Percentiles rank a stretch among this genome's conserved stretches.
Evolutionary conservation across 1,284 basidiomycete genomes (phyloP).

Genomic region (Sparassis latifolia): DNA sequence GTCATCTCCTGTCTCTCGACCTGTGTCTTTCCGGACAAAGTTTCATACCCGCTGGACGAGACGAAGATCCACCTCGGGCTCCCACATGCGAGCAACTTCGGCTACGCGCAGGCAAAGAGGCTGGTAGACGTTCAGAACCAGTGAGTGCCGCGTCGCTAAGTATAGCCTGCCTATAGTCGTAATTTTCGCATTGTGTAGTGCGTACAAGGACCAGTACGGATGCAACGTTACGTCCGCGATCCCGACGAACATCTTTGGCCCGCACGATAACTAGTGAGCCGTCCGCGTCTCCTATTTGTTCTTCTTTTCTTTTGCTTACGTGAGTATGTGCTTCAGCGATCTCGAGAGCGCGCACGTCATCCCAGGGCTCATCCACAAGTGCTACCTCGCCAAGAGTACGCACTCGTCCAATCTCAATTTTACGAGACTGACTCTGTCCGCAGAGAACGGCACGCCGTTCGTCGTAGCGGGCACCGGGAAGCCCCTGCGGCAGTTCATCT

Average conservation of each 20-base stretch:
- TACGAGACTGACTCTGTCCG: not conserved
- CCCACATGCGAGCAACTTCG: slow-evolving; percentile 87
- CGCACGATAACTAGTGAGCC: slow-evolving; percentile 71
- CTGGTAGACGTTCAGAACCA: slow-evolving; percentile 90
- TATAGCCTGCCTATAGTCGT: too few species aligned
- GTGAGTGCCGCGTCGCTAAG: slow-evolving; percentile 35
- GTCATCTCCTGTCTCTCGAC: slow-evolving; percentile 84
- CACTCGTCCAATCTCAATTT: not conserved
- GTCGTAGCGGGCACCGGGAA: slow-evolving; percentile 81
- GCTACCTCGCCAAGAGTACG: slow-evolving; percentile 80
- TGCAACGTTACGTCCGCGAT: slow-evolving; percentile 89
- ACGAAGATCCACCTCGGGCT: slow-evolving; percentile 83
- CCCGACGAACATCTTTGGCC: slow-evolving; percentile 88
- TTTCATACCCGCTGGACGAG: slow-evolving; percentile 85
- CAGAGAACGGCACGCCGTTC: slow-evolving; percentile 80
- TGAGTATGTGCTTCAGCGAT: slow-evolving; percentile 43
- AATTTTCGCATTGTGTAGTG: slow-evolving; percentile 36
- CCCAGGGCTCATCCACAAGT: slow-evolving; percentile 85
- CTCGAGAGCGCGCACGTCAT: slow-evolving; percentile 82
- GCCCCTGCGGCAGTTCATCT: slow-evolving; percentile 89
- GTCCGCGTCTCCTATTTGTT: not conserved
- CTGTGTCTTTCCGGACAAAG: slow-evolving; percentile 85
- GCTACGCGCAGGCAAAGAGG: slow-evolving; percentile 89
- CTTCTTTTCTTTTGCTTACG: slow-evolving; percentile 3
- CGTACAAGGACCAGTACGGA: slow-evolving; percentile 88